Percentiles rank a stretch among this genome's conserved stretches.
phyloP scores from a whole-genome alignment of 2,329 filamentous ascomycete species.

The Aureobasidium sp. region DNA sequence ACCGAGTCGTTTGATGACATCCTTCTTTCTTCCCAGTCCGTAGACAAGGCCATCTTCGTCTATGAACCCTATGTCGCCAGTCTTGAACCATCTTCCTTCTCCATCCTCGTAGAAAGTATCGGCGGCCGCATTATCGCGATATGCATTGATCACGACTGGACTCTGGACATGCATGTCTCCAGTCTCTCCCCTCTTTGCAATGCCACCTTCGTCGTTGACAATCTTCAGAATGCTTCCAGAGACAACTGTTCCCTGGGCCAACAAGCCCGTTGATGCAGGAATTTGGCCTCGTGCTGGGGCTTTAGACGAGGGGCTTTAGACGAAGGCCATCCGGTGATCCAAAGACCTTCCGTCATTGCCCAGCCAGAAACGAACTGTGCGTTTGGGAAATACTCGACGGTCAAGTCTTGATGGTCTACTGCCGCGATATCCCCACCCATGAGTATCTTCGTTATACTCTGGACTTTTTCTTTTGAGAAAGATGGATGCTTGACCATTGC shows the following conservation, averaged over 20 bases:
- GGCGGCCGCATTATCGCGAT: background rate
- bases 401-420: background rate
- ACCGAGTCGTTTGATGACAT: constrained; percentile 1
- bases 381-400: background rate
- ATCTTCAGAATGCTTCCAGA: background rate
- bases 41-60: background rate
- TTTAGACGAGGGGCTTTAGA: background rate
- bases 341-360: background rate
- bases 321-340: background rate
- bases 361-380: background rate
- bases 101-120: background rate
- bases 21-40: background rate
- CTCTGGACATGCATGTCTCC: background rate
- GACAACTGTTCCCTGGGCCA: background rate
- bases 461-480: background rate
- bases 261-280: background rate
- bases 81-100: constrained; percentile 2
- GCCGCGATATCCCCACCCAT: background rate
- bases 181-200: background rate
- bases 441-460: background rate
- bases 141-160: background rate
- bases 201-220: background rate
- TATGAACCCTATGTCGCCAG: background rate
- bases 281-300: background rate
- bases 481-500: background rate